Percentiles rank a stretch among this genome's conserved stretches.
Conservation (phyloP, 148 eudicot genomes). For the Rhododendron griersonianum region DNA sequence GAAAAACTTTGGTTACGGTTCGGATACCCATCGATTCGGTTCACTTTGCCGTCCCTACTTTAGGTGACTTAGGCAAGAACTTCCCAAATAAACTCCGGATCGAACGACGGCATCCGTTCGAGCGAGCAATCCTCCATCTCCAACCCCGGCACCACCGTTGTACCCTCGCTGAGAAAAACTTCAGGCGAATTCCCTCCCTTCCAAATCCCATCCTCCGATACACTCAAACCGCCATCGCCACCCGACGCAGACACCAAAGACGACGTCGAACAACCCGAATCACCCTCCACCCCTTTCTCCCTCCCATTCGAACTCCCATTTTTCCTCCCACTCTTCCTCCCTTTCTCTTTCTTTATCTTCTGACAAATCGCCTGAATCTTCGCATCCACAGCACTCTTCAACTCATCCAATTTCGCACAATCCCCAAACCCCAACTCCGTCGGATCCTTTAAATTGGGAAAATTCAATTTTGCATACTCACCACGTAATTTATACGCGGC, state of each 20-base stretch:
- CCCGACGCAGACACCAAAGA: constrained; percentile 16
- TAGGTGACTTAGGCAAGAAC: constrained; percentile 47
- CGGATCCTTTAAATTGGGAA: constrained; percentile 62
- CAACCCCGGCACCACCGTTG: constrained; percentile 19
- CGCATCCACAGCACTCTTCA: constrained; percentile 62
- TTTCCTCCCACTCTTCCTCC: constrained; percentile 39
- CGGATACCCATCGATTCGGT: too few relatives aligned
- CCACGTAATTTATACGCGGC: constrained; percentile 93
- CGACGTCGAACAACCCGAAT: constrained; percentile 31
- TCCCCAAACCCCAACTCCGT: constrained; percentile 48
- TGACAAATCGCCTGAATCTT: constrained; percentile 76
- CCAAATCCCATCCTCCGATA: constrained; percentile 50
- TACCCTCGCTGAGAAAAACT: constrained; percentile 32
- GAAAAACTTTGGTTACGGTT: too few relatives aligned
- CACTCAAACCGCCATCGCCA: not conserved
- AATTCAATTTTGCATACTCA: constrained; percentile 78
- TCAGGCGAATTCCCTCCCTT: constrained; percentile 35
- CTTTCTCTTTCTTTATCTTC: constrained; percentile 55
- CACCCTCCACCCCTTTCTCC: constrained; percentile 19
- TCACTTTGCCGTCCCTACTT: too few relatives aligned
- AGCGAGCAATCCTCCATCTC: constrained; percentile 51
- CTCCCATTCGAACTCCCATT: constrained; percentile 6
- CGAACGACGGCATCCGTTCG: constrained; percentile 73
- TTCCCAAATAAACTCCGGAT: constrained; percentile 88
- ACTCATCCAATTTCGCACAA: constrained; percentile 42